phyloP scores from a whole-genome alignment of 169 alveolate species.

The Eimeria sp. region DNA sequence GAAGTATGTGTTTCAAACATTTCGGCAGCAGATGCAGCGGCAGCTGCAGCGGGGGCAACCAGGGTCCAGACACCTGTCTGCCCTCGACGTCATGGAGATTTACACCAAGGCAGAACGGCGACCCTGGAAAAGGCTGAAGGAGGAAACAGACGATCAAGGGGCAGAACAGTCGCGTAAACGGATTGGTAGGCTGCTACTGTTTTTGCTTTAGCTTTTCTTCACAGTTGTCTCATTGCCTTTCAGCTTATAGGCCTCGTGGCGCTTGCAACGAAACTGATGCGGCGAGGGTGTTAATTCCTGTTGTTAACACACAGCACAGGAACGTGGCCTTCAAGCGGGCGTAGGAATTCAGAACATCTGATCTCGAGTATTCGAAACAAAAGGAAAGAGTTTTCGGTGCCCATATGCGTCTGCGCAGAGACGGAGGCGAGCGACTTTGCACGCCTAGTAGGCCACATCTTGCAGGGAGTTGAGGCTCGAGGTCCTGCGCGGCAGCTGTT shows the following conservation, averaged over 20 bases:
- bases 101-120: background rate
- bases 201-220: background rate
- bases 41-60: conserved; percentile 67
- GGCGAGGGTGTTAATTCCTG: background rate
- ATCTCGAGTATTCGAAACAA: background rate
- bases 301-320: too few relatives aligned
- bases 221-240: background rate
- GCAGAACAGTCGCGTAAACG: conserved; percentile 24
- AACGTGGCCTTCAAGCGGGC: background rate
- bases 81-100: conserved; percentile 47
- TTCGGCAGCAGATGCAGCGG: conserved; percentile 67
- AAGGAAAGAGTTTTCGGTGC: background rate
- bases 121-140: conserved; percentile 36
- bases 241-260: background rate
- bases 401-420: background rate
- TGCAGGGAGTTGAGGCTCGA: conserved; percentile 49
- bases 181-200: conserved; percentile 1
- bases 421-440: conserved; percentile 34
- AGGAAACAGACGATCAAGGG: conserved; percentile 4
- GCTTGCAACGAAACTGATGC: background rate
- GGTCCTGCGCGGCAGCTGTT: conserved; percentile 47
- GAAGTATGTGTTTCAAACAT: conserved; percentile 54
- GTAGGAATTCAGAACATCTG: background rate
- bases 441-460: conserved; percentile 6
- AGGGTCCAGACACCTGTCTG: conserved; percentile 23